Conservation (phyloP, 2,329 filamentous ascomycete genomes). For the Phyllachora maydis region DNA sequence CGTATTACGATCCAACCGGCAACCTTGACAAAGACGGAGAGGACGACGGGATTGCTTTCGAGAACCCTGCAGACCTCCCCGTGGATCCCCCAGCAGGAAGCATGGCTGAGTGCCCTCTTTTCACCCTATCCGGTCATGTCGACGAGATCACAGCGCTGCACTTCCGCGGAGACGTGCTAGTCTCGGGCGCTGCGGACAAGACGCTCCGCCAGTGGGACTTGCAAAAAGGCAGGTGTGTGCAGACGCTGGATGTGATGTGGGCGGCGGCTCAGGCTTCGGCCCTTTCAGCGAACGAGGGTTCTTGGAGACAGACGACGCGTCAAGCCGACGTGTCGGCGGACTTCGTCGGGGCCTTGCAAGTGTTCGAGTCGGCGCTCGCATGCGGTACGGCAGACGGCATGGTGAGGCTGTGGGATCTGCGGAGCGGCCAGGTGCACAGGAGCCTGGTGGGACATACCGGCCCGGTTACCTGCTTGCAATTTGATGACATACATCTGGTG, state of each 20-base stretch:
- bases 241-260: slow-evolving; percentile 96
- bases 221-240: slow-evolving; percentile 88
- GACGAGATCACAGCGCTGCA: slow-evolving; percentile 88
- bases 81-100: slow-evolving; percentile 56
- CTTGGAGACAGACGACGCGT: slow-evolving; percentile 57
- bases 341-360: slow-evolving; percentile 86
- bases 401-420: slow-evolving; percentile 90
- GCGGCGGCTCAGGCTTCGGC: slow-evolving; percentile 77
- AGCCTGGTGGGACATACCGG: slow-evolving; percentile 92
- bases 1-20: slow-evolving; percentile 58
- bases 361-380: slow-evolving; percentile 86
- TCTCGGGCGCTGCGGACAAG: slow-evolving; percentile 94
- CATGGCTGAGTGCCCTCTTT: slow-evolving; percentile 80
- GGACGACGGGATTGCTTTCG: slow-evolving; percentile 51
- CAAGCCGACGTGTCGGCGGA: slow-evolving; percentile 62
- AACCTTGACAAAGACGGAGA: slow-evolving; percentile 37
- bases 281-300: slow-evolving; percentile 35
- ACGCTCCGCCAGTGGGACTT: slow-evolving; percentile 96
- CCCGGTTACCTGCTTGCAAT: slow-evolving; percentile 83
- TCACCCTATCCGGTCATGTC: slow-evolving; percentile 73
- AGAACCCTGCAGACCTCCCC: slow-evolving; percentile 44
- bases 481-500: slow-evolving; percentile 87
- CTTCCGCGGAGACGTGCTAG: slow-evolving; percentile 72
- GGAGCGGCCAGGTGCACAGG: slow-evolving; percentile 90
- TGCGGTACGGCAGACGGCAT: slow-evolving; percentile 96